Evolutionary conservation across 2,329 filamentous ascomycete genomes (phyloP), one percentile per base, ranked within the genome.

Genomic region (Apiospora phragmitis): DNA sequence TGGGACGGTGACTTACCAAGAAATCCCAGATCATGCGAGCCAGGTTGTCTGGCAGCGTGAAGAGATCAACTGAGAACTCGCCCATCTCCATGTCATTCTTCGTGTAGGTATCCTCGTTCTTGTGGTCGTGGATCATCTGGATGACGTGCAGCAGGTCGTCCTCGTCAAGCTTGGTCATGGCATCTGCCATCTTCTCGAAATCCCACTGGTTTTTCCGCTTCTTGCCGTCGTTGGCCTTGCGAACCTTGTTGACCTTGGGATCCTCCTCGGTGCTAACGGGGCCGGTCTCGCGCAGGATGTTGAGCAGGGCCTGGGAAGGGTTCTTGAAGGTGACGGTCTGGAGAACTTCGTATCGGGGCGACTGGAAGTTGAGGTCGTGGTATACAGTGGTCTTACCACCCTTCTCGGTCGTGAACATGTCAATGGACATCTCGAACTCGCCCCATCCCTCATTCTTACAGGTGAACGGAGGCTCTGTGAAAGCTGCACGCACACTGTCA

Each of bases 121-220:
- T 98, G 84, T 98, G 94, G 83, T 99, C 96, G 81, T 98, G 96
- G 73, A 99, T 95, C 89, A 99, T 92, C 84, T 98, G 95, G 72
- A 99, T 97, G 32, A 98, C 94, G 76, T 96, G 93, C 72, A 99
- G 86, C 55, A 99, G 85, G 78, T 98, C 95, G 75, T 99, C 96
- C 85, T 99, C 78, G 74, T 90, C 89, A 35, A 99, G 90, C 85
- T 94, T 94, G 80, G 95, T 91, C 71, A 99, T 86, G 0, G 92
- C 94, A 71, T 98, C 95, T 42, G 95, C 96, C 77, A 99, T 90
- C 87, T 97, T 98, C 85, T 99, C 96, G 86, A 97, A 96, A 81
- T 99, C 96, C 75, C 84, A 86, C 68, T 85, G 84, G 75, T 92
- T 89, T 80, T 91, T 90, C 82, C 93, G 93, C 87, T 96, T 97